Evolutionary conservation across 116 monocot genomes (phyloP).

Genomic region (Cymodocea nodosa): DNA sequence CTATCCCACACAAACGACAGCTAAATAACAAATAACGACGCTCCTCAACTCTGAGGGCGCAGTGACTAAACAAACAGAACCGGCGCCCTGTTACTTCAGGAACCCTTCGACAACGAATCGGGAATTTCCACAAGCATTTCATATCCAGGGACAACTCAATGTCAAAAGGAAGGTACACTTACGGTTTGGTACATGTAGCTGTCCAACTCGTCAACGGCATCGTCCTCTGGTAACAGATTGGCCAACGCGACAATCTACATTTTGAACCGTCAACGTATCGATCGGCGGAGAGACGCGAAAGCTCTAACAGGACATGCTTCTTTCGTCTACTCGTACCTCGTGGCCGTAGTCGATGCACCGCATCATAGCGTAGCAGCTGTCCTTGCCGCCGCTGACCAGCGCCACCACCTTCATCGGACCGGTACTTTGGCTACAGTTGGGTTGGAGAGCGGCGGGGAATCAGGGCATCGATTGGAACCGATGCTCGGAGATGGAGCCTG

Average conservation of each 20-base stretch:
- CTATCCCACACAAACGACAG: too few species aligned
- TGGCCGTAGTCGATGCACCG: slow-evolving; percentile 32
- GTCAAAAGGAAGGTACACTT: neutral
- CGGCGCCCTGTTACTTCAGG: too few species aligned
- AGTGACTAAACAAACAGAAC: too few species aligned
- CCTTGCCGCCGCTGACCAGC: slow-evolving; percentile 34
- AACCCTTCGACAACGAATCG: too few species aligned
- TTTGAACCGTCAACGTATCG: neutral
- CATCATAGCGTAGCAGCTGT: slow-evolving; percentile 51
- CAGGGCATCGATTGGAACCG: too few species aligned
- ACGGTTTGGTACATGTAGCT: slow-evolving; percentile 99
- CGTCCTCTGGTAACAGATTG: slow-evolving; percentile 80
- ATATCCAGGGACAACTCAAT: too few species aligned
- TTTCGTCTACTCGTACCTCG: slow-evolving; percentile 12
- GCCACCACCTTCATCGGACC: slow-evolving; percentile 31
- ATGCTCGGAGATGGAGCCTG: too few species aligned
- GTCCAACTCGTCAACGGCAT: slow-evolving; percentile 89
- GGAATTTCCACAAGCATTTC: too few species aligned
- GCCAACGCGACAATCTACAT: slow-evolving; percentile 83
- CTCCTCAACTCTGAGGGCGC: too few species aligned
- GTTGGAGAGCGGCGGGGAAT: too few species aligned
- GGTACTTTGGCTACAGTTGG: too few species aligned
- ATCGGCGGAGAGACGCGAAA: neutral
- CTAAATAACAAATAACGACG: too few species aligned
- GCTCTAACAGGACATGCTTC: neutral